Base-by-base conservation (phyloP, 768 basidiomycete species). In the Lactarius vividus region DNA sequence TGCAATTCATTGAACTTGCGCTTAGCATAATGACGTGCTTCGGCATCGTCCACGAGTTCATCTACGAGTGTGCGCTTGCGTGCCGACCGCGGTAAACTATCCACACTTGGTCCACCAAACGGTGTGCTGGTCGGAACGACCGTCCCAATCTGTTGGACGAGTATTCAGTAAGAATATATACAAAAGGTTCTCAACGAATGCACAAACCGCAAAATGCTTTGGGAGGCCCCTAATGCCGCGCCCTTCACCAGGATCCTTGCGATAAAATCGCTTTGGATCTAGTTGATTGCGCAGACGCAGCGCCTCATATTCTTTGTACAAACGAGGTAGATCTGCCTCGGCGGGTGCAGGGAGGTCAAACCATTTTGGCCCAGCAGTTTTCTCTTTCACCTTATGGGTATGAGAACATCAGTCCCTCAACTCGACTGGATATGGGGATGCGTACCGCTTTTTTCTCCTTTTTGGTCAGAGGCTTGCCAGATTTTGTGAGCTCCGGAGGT, bases 191-290 rank as follows among this genome's bases (percentile, higher is more conserved):
- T 5, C 10, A 13, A 57, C 11, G 42, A 52, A 63, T 28, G 77
- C 86, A 69, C 74, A 93, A 37, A 37, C 93, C n/a, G 92, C 91
- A 76, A 96, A 96, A 74, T 92, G 87, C 75, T 94, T 94, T 10
- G 93, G 91, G 7, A 94, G 77, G 29, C 89, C 88, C 75, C 91
- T 92, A 74, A 90, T 85, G 18, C 92, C 92, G 71, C 89, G 89
- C 11, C 89, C 86, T 76, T 95, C 91, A 4, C 91, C 89, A 65
- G 89, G 88, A 55, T 94, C 91, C 75, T 92, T 94, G 67, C 86
- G 81, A 77, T 95, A 92, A 78, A 96, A 96, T 26, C 92, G 84
- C 74, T 96, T 97, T 20, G 94, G 94, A 72, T 97, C 95, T 23
- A 97, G 83, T 64, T 93, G 89, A 73, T 94, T 94, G 58, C 89